Evolutionary conservation across 805 yeast genomes (phyloP).

Genomic region (Candida berthetii): DNA sequence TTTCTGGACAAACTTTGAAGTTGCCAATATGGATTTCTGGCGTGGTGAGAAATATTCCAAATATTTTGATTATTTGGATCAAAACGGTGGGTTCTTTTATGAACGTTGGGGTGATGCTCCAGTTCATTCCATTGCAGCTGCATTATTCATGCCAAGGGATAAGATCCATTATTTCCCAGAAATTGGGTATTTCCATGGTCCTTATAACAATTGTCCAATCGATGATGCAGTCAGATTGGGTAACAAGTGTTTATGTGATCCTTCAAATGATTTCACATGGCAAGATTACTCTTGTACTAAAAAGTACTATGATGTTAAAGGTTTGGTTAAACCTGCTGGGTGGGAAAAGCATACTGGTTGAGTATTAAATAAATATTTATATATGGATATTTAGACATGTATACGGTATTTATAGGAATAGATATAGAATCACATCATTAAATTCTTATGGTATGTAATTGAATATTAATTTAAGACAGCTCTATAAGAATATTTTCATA

Average conservation of each 20-base stretch:
- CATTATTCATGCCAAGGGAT: slow-evolving; percentile 65
- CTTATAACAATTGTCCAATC: slow-evolving; percentile 75
- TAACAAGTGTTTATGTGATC: slow-evolving; percentile 69
- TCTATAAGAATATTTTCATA: too few relatives aligned
- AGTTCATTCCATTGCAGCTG: slow-evolving; percentile 81
- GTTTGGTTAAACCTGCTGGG: slow-evolving; percentile 54
- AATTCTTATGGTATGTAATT: too few relatives aligned
- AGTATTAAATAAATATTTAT: background rate
- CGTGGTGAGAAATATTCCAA: slow-evolving; percentile 61
- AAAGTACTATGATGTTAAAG: slow-evolving; percentile 50
- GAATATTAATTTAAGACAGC: too few relatives aligned
- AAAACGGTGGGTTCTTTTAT: slow-evolving; percentile 87
- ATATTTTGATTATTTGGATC: slow-evolving; percentile 70
- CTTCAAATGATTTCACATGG: slow-evolving; percentile 70
- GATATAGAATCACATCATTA: too few relatives aligned
- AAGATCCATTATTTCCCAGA: slow-evolving; percentile 78
- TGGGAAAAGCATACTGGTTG: slow-evolving; percentile 58
- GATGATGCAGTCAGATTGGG: slow-evolving; percentile 51
- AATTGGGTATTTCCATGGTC: slow-evolving; percentile 79
- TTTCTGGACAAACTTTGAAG: slow-evolving; percentile 89
- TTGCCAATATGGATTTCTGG: slow-evolving; percentile 72
- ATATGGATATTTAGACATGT: too few relatives aligned
- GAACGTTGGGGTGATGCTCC: slow-evolving; percentile 97
- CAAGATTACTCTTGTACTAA: slow-evolving; percentile 66
- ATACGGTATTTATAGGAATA: too few relatives aligned